Evolutionary conservation across 352 stramenopile species (phyloP), one percentile per base, ranked within the genome.

Genomic region (Phytophthora pseudosyringae): DNA sequence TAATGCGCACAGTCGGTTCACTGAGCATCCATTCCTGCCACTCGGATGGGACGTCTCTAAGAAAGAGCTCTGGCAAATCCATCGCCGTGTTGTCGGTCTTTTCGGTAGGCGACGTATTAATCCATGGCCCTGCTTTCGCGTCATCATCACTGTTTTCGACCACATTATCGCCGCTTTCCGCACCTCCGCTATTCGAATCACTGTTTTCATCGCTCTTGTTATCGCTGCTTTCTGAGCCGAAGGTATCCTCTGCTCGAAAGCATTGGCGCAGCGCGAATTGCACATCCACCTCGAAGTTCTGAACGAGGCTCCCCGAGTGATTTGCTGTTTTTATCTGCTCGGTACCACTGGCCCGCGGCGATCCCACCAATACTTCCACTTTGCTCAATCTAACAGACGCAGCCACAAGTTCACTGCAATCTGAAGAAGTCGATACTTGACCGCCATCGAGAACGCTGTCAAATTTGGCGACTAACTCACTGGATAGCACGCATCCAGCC

Each of bases 21-120:
- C 76, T 65, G 12, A 73, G 43, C 58, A 75, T 56, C 84, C 84
- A 93, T 29, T 81, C 53, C 28, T 66, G 52, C 84, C 84, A 91
- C 5, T 78, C 58, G 0, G 45, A 31, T 41, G 77, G 71, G 6
- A 83, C 56, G 25, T 69, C 63, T 21, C 59, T 25, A 64, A 69
- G 40, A 15, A 82, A 78, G 13, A 66, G 59, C 56, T 74, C 58
- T 8, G 71, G 55, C 5, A 71, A 59, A 57, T 63, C 32, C 21
- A 39, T 13, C 4, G 18, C 16, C 29, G 40, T 16, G 5, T 40
- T 60, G n/a, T 69, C 56, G 29, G 10, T 43, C 12, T 74, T 59
- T 28, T 59, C 29, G 26, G 29, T 26, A 53, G 18, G 3, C 5
- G 18, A 39, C 8, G 41, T 32, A 41, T 68, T 40, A 13, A 65